phyloP scores from a whole-genome alignment of 768 basidiomycete genomes.

The Scleroderma citrinum region DNA sequence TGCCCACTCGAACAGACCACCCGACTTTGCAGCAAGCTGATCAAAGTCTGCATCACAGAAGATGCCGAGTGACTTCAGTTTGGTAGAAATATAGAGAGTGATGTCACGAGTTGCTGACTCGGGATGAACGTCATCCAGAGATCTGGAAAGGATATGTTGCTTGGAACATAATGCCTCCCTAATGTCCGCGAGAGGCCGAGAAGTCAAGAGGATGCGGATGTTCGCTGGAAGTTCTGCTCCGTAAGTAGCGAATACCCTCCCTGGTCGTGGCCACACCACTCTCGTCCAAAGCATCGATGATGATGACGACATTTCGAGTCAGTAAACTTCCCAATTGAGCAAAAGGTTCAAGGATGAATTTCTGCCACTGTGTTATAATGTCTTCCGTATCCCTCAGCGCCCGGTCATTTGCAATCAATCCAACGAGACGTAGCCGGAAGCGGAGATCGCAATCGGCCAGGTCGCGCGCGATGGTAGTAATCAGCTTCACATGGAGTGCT shows the following conservation, averaged over 20 bases:
- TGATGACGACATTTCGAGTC: conserved; percentile 15
- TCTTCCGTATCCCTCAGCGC: not conserved
- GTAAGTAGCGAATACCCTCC: conserved; percentile 28
- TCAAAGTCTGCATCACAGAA: not conserved
- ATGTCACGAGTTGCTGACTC: not conserved
- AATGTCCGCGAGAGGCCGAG: conserved; percentile 26
- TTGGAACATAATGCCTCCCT: not conserved
- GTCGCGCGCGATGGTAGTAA: not conserved
- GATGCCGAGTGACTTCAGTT: not conserved
- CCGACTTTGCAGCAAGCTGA: conserved; percentile 7
- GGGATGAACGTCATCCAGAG: not conserved
- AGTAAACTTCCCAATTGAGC: conserved; percentile 5
- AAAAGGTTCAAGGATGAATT: conserved; percentile 14
- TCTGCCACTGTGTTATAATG: conserved; percentile 10
- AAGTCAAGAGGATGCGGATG: conserved; percentile 32
- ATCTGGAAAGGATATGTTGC: not conserved
- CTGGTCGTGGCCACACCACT: conserved; percentile 5
- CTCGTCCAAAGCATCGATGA: conserved; percentile 24
- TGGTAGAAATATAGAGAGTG: not conserved
- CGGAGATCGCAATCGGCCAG: not conserved
- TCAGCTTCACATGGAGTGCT: not conserved
- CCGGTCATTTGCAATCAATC: not conserved
- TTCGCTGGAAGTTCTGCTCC: conserved; percentile 35
- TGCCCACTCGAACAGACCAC: conserved; percentile 20
- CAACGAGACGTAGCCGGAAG: not conserved